phyloP scores from a whole-genome alignment of 148 eudicot genomes.

The Dianthus caryophyllus region DNA sequence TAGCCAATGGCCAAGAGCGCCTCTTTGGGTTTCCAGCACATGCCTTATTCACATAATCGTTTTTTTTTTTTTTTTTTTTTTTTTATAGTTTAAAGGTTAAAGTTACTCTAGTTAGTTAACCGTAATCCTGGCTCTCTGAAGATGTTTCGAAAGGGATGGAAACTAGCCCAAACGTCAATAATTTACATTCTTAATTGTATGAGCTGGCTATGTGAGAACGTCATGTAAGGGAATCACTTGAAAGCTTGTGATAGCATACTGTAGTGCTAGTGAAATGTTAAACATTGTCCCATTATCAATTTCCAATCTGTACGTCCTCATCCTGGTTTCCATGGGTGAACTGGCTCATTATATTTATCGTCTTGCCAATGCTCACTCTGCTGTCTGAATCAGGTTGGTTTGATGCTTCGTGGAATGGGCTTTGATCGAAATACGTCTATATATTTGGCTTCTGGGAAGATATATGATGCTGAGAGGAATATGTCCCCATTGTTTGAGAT shows the following conservation, averaged over 20 bases:
- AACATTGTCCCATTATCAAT: background rate
- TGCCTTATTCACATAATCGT: background rate
- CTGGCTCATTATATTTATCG: background rate
- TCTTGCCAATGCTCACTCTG: background rate
- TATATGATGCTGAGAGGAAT: slow-evolving; percentile 83
- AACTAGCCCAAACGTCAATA: background rate
- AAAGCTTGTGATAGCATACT: background rate
- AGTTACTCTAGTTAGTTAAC: background rate
- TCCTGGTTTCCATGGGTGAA: background rate
- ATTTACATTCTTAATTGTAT: background rate
- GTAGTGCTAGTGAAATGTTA: background rate
- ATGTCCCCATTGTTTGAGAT: slow-evolving; percentile 90
- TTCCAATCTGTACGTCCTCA: background rate
- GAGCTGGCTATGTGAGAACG: background rate
- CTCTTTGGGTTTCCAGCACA: no score
- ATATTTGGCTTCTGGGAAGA: slow-evolving; percentile 89
- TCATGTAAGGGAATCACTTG: background rate
- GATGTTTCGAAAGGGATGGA: background rate
- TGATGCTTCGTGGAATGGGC: slow-evolving; percentile 99
- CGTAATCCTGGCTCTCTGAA: background rate
- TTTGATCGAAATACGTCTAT: slow-evolving; percentile 77
- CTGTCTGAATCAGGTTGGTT: slow-evolving; percentile 65
- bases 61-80: no score
- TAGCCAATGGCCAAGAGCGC: no score
- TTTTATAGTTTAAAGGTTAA: background rate